These are phyloP conservation scores for Tuctoria greenei DNA, from an alignment of 176 grass and related monocot genomes.

Conservation along the genomic window DNA sequence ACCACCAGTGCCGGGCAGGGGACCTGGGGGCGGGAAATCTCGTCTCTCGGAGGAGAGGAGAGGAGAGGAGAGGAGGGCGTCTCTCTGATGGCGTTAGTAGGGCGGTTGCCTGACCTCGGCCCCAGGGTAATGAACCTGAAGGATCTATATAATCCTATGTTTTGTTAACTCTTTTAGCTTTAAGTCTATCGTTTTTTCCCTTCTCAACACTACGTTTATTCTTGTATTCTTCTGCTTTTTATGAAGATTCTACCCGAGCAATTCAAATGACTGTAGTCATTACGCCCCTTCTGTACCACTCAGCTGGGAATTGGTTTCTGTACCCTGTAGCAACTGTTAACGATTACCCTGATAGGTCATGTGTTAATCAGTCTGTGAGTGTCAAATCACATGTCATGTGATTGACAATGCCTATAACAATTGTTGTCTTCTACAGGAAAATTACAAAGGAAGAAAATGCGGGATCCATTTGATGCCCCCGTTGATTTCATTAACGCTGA, in stretches of 20 bases:
- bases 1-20: background rate
- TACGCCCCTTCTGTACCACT: background rate
- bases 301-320: background rate
- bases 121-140: background rate
- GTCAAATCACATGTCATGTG: background rate
- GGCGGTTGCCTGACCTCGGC: too few relatives aligned
- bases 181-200: background rate
- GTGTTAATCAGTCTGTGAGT: background rate
- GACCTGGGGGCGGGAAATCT: background rate
- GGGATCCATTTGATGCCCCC: slow-evolving; percentile 58
- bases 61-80: background rate
- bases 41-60: background rate
- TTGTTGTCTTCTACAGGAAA: slow-evolving; percentile 18
- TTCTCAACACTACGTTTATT: background rate
- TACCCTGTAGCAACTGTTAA: background rate
- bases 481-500: slow-evolving; percentile 40
- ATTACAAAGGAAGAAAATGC: slow-evolving; percentile 46
- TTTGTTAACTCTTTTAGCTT: background rate
- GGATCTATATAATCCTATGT: background rate
- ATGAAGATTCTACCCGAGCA: background rate
- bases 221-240: background rate
- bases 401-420: background rate
- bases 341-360: background rate
- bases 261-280: background rate
- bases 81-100: background rate